These are phyloP conservation scores for Amaranthus tricolor DNA, from an alignment of 179 eudicot species.

Conservation along the genomic window DNA sequence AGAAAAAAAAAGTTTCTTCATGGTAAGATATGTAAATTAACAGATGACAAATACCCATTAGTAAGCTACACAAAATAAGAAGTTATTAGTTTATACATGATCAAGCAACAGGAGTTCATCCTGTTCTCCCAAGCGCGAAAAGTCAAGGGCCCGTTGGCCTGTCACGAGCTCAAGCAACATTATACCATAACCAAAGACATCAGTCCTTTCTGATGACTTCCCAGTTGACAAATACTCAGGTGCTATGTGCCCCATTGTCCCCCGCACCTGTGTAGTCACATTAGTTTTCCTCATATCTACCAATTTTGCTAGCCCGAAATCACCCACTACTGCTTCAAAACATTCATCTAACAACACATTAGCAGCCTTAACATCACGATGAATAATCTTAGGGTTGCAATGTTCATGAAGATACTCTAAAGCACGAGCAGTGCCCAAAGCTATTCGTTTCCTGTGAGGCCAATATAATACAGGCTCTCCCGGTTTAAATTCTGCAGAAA, in stretches of 20 bases:
- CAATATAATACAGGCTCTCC: conserved; percentile 77
- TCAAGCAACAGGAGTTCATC: conserved; percentile 95
- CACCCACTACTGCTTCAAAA: conserved; percentile 95
- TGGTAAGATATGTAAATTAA: no score
- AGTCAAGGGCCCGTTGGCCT: conserved; percentile 90
- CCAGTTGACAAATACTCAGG: conserved; percentile 98
- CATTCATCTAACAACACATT: conserved; percentile 83
- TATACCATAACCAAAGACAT: conserved; percentile 93
- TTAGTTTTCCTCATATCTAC: conserved; percentile 89
- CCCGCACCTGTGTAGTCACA: conserved; percentile 97
- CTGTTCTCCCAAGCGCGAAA: conserved; percentile 90
- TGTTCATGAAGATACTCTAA: conserved; percentile 95
- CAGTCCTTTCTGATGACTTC: conserved; percentile 88
- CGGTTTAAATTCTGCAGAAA: conserved; percentile 61
- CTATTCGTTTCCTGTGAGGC: conserved; percentile 75
- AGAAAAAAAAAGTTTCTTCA: no score
- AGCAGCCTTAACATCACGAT: conserved; percentile 97
- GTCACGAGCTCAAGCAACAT: conserved; percentile 93
- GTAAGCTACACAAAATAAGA: neutral
- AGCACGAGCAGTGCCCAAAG: conserved; percentile 95
- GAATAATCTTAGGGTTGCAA: conserved; percentile 94
- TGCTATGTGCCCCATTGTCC: conserved; percentile 99
- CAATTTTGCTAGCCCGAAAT: conserved; percentile 92
- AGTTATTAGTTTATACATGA: conserved; percentile 55
- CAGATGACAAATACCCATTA: no score